phyloP scores from a whole-genome alignment of 2,329 filamentous ascomycete species.

The Salinomyces thailandicus region DNA sequence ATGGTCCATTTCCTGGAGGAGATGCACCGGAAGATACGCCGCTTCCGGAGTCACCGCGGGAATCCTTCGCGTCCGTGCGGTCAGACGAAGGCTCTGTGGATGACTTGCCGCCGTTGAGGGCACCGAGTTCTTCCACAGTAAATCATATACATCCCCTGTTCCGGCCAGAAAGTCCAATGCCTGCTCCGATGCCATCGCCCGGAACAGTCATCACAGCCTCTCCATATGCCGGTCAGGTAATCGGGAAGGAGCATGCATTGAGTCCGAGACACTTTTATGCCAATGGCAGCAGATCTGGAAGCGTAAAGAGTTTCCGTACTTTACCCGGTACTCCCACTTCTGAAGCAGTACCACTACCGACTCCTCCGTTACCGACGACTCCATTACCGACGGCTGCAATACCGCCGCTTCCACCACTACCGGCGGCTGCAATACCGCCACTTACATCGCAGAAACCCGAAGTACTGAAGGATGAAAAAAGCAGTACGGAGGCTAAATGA shows the following conservation, averaged over 20 bases:
- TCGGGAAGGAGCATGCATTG: constrained; percentile 27
- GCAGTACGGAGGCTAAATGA: no score
- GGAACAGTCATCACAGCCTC: constrained; percentile 63
- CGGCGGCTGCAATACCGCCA: no score
- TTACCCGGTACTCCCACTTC: no score
- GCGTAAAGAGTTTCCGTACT: constrained; percentile 11
- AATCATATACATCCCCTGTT: constrained; percentile 69
- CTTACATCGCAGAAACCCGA: no score
- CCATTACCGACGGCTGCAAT: neutral
- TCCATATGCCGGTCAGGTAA: constrained; percentile 55
- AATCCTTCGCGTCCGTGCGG: neutral
- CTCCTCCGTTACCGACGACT: neutral
- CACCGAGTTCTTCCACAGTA: constrained; percentile 38
- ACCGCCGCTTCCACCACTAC: neutral
- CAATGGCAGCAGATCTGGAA: constrained; percentile 5
- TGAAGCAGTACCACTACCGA: neutral
- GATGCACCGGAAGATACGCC: constrained; percentile 4
- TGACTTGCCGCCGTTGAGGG: neutral
- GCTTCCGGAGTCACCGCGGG: constrained; percentile 8
- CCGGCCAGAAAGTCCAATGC: constrained; percentile 58
- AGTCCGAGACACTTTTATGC: constrained; percentile 15
- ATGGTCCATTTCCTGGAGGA: constrained; percentile 33
- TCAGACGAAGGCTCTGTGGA: constrained; percentile 1
- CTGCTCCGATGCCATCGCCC: constrained; percentile 53
- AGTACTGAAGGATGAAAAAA: no score